Base-by-base conservation (phyloP, 371 early-diverging fungal species). In the Mortierella sp. region DNA sequence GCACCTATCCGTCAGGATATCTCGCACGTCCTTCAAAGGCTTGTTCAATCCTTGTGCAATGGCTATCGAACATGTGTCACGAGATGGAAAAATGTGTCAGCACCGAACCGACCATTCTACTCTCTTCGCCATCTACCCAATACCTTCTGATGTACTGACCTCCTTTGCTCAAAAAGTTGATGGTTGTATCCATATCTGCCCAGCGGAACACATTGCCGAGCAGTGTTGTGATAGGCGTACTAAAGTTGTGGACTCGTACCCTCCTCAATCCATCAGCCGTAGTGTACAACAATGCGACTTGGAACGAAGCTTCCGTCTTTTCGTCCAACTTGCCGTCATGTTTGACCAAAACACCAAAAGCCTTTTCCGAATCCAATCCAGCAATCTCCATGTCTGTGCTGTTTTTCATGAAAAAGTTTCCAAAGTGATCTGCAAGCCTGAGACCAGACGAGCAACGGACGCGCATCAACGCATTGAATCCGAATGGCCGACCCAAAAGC, bases 331-430 rank as follows among this genome's bases (percentile, higher is more conserved):
- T 94, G 28, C 92, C 93, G 50, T 97, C 97, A 71, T 97, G 92
- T 64, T 91, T 90, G 53, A 98, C 79, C 21, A 86, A 66, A 47
- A 94, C 91, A 1, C 89, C 97, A 64, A 97, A 80, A 0, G 95
- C 81, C 54, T 92, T 94, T 57, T 94, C 91, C 45, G 92, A 84
- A 72, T 94, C 93, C 26, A 97, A 83, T 14, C 94, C 94, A 0
- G 92, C 96, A 23, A 97, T 81, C 81, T 97, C 95, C 19, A 98
- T 80, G 67, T 98, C 99, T 2, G 96, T 95, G 16, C 86, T 83
- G 82, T 95, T 96, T 48, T 87, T 90, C 94, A 95, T 95, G 65
- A 83, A 87, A 80, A 97, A 92, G 84, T 97, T 98, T 47, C 99
- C 99, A 67, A 90, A 91, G 64, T 97, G 92, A 39, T 96, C 94